A percentile compares a stretch with the other conserved stretches of the same genome.
Conservation (phyloP, 129 eudicot genomes). For the Flaveria sonorensis region DNA sequence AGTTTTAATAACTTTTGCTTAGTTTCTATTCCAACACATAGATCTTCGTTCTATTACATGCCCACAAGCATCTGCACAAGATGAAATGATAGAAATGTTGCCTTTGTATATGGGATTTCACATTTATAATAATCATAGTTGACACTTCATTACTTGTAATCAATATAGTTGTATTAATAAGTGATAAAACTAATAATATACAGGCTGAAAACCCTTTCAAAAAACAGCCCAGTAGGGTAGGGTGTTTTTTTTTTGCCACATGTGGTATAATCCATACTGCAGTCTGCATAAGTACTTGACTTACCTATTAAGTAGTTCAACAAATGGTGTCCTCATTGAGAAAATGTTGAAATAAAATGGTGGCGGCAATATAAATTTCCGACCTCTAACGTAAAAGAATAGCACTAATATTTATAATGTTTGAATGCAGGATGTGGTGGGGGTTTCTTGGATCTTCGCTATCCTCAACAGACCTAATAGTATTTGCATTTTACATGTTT, state of each 20-base stretch:
- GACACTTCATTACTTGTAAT: background rate
- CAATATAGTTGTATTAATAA: background rate
- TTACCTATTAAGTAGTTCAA: background rate
- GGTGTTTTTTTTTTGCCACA: background rate
- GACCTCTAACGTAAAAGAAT: background rate
- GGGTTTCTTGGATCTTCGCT: conserved; percentile 92
- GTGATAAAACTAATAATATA: background rate
- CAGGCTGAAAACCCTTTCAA: background rate
- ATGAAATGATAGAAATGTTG: background rate
- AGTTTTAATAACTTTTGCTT: background rate
- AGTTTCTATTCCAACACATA: background rate
- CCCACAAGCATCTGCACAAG: background rate
- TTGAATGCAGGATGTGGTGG: conserved; percentile 87
- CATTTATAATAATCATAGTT: background rate
- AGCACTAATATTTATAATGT: conserved; percentile 12
- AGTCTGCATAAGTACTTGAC: background rate
- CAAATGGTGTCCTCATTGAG: background rate
- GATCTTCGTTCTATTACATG: background rate
- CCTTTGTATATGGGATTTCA: background rate
- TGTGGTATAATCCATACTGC: background rate
- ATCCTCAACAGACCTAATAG: conserved; percentile 71
- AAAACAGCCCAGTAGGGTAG: background rate
- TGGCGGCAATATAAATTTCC: background rate
- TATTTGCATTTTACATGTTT: conserved; percentile 92
- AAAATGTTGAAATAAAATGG: background rate